Base-by-base conservation (phyloP, 2,329 filamentous ascomycete genomes). In the Ophiocordyceps camponoti-floridani region DNA sequence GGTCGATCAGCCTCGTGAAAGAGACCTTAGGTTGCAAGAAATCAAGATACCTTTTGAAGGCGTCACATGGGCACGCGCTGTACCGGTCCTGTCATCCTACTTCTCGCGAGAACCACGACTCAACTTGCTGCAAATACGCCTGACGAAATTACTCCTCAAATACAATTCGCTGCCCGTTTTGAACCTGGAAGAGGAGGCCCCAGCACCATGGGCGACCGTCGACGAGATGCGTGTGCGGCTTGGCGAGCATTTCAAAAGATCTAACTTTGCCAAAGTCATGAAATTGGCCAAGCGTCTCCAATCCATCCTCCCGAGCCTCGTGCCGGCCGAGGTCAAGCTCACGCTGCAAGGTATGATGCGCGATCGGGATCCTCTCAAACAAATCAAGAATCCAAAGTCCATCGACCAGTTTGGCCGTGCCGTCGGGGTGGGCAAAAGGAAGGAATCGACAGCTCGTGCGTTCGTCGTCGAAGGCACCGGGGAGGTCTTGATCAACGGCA, bases 391-490 rank as follows among this genome's bases (percentile, higher is more conserved):
- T 43, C 72, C 75, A n/a, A 69, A 73, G 18, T 64, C 70, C 3
- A 68, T 95, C 48, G 88, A 96, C 61, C 70, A 74, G 49, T 77
- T 77, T 52, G 91, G 93, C 12, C 74, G 86, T 47, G 79, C 88
- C 12, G 69, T 84, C 45, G 91, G 82, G 2, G 77, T 84, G 43
- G 91, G 91, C 41, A 79, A 81, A 64, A 78, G 91, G 62, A 98
- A 98, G 74, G 77, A 82, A 38, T 89, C 87, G 3, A 77, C 77
- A 23, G 91, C 91, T 1, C 79, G 80, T 46, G 91, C 85, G 10
- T 93, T 79, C 67, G 67, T 98, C 19, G 86, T 98, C 4, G 89
- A 96, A 65, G 91, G 91, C 6, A 86, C 84, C 11, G 93, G 91
- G 13, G 83, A 96, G 64, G 77, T 93, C 13, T 61, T 93, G 52